Evolutionary conservation across 345 rosid genomes (phyloP), one percentile per base, ranked within the genome.

Genomic region (Sisymbrium irio): DNA sequence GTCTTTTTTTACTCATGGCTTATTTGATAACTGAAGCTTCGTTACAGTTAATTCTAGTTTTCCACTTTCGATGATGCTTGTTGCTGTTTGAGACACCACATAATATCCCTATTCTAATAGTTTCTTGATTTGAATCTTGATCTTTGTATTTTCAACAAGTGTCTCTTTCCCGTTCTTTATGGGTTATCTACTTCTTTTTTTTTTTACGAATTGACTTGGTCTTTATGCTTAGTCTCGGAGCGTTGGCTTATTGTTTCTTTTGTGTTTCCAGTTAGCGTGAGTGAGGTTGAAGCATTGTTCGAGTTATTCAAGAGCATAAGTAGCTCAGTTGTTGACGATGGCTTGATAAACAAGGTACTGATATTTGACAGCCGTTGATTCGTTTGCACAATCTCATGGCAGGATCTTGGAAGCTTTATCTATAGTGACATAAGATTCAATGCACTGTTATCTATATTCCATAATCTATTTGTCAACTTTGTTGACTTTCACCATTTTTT

Each of bases 291-390:
- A 86, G 99, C 99, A 57, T 81, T 96, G 19, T 92, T 87, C 76
- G 99, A 92, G 83, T 80, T 96, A 40, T 96, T 81, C 85, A 92
- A 96, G 88, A 96, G 93, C 87, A 90, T 96, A 83, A 92, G 99
- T 82, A 80, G 97, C 79, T 92, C 98, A 14, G 89, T 92, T 68
- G 75, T 92, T 74, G 99, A 96, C 36, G 99, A 96, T 85, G 99
- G 97, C 77, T 72, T 92, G 78, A 92, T 96, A 70, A 92, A 83
- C 86, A 90, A 96, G 99, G 99, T 92, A 83, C 70, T 63, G 49
- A 72, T 25, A 8, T 40, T 37, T 20, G 0, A 50, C 51, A 9
- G 8, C 14, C 53, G 59, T 35, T 35, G 32, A 49, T 65, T 64
- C 20, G 7, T 65, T 35, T 11, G 14, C 25, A 28, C 18, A n/a